Evolutionary conservation across 768 basidiomycete species (phyloP).

Genomic region (Lactarius hatsudake): DNA sequence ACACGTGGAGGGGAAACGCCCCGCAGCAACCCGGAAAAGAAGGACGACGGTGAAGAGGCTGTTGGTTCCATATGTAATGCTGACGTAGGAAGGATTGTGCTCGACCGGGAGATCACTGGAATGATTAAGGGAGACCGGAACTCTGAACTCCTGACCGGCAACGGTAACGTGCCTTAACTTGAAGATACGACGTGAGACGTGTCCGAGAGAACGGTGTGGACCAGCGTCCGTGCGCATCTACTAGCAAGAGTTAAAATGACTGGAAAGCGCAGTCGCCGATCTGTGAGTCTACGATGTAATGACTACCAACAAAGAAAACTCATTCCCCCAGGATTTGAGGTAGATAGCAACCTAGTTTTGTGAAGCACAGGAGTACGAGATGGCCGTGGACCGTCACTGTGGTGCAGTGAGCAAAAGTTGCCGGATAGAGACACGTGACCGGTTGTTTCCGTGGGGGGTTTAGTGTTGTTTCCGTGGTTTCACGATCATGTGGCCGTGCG

Average conservation of each 20-base stretch:
- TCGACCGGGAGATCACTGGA: not conserved
- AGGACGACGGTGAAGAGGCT: not conserved
- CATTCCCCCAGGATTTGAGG: not conserved
- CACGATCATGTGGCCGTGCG: not conserved
- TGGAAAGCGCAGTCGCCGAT: not conserved
- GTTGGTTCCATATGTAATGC: not conserved
- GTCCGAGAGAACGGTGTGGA: not conserved
- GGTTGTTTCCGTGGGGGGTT: not conserved
- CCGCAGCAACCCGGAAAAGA: not conserved
- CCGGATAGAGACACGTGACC: not conserved
- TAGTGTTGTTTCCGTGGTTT: not conserved
- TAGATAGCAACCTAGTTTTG: not conserved
- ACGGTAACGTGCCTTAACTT: not conserved
- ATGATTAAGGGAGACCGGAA: not conserved
- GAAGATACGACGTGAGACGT: not conserved
- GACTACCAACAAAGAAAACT: not conserved
- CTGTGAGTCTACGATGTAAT: not conserved
- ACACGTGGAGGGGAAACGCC: not conserved
- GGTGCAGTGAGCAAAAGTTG: not conserved
- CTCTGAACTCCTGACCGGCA: not conserved
- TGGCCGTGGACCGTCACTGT: not conserved
- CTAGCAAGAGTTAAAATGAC: not conserved
- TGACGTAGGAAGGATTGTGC: not conserved
- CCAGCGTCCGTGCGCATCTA: not conserved
- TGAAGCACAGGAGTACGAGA: not conserved